Evolutionary conservation across 2,329 filamentous ascomycete genomes (phyloP).

Genomic region (Diaporthe longicolla): DNA sequence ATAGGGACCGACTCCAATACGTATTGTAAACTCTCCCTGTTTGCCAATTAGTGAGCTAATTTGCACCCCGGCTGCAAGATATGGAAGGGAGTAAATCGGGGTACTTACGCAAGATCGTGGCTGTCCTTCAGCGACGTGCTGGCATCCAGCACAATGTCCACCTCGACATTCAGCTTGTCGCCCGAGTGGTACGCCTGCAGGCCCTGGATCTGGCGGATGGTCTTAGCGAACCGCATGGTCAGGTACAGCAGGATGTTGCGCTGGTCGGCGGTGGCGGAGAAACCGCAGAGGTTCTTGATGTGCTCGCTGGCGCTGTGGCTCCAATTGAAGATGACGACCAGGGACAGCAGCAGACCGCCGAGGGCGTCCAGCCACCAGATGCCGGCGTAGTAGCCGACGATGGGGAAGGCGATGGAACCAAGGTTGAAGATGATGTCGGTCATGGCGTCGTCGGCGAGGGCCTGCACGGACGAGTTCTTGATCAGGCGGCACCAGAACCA

Average conservation of each 20-base stretch:
- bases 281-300: conserved; percentile 85
- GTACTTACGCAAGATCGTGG: conserved; percentile 76
- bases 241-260: conserved; percentile 89
- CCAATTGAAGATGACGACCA: conserved; percentile 87
- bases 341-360: conserved; percentile 82
- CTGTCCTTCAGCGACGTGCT: conserved; percentile 82
- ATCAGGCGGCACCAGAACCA: conserved; percentile 92
- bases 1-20: conserved; percentile 87
- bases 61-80: conserved; percentile 15
- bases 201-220: conserved; percentile 88
- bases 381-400: conserved; percentile 81
- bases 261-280: conserved; percentile 83
- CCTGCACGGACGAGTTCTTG: conserved; percentile 88
- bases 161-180: conserved; percentile 85
- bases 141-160: conserved; percentile 87
- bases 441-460: conserved; percentile 65
- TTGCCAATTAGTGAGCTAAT: not conserved
- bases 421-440: conserved; percentile 87
- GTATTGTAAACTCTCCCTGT: conserved; percentile 81
- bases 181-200: conserved; percentile 88
- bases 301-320: conserved; percentile 79
- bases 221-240: conserved; percentile 92
- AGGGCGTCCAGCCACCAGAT: conserved; percentile 89
- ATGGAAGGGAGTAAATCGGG: not conserved
- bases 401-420: conserved; percentile 89